phyloP scores from a whole-genome alignment of 2,329 filamentous ascomycete genomes.

The Diaporthe caulivora region DNA sequence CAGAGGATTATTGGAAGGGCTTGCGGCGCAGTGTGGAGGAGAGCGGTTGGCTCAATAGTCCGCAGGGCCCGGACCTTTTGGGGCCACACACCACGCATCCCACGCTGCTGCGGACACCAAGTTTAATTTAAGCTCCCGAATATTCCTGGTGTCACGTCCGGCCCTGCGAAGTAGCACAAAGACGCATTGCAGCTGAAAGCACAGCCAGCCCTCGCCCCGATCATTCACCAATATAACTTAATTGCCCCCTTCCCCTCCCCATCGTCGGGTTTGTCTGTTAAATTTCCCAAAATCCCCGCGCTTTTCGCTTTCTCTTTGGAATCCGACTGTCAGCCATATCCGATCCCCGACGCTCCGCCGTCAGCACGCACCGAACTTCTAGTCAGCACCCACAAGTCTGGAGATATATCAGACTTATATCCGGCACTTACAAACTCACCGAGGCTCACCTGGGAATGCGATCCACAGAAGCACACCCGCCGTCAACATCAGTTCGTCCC shows the following conservation, averaged over 20 bases:
- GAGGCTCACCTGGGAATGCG: neutral
- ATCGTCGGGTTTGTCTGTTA: neutral
- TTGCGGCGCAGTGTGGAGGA: conserved; percentile 13
- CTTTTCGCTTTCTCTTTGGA: neutral
- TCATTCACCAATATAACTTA: neutral
- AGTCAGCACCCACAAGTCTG: neutral
- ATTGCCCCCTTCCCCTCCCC: neutral
- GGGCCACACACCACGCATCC: neutral
- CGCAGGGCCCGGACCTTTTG: neutral
- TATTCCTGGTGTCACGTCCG: conserved; percentile 1
- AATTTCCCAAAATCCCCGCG: neutral
- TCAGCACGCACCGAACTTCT: neutral
- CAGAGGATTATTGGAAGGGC: conserved; percentile 11
- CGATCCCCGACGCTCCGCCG: neutral
- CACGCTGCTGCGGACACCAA: neutral
- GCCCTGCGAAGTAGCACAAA: neutral
- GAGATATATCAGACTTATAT: conserved; percentile 10
- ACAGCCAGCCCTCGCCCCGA: neutral
- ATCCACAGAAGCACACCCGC: neutral
- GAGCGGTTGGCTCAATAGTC: conserved; percentile 13
- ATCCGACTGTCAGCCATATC: conserved; percentile 15
- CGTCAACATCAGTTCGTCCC: neutral
- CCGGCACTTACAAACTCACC: neutral
- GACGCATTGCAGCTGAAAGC: conserved; percentile 10
- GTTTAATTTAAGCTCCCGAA: conserved; percentile 30